Conservation (phyloP, 2,329 filamentous ascomycete genomes). For the Orbilia ellipsospora region DNA sequence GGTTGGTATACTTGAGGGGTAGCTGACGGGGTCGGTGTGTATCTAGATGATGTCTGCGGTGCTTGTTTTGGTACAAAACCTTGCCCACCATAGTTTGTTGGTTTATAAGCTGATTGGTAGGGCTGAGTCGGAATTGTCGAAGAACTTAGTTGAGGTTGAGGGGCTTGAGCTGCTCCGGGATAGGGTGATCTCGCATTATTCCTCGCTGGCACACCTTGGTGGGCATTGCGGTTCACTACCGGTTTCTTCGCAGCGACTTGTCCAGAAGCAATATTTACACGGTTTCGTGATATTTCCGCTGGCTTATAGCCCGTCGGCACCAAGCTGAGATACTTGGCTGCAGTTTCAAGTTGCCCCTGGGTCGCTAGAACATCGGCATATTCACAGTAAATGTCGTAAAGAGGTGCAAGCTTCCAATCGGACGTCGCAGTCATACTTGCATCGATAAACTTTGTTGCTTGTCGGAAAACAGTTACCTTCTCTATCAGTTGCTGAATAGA, state of each 20-base stretch:
- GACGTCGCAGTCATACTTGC: conserved; percentile 75
- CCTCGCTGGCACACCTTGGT: conserved; percentile 59
- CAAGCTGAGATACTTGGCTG: conserved; percentile 90
- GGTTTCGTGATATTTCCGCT: conserved; percentile 85
- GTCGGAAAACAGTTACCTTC: conserved; percentile 96
- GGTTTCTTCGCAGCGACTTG: conserved; percentile 64
- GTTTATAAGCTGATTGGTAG: background rate
- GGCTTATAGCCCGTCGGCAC: conserved; percentile 84
- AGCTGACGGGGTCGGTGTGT: conserved; percentile 58
- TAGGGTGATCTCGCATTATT: conserved; percentile 60
- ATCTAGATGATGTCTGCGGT: conserved; percentile 44
- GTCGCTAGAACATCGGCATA: conserved; percentile 95
- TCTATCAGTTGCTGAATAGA: conserved; percentile 94
- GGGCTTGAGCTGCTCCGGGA: conserved; percentile 28
- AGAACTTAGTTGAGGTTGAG: conserved; percentile 13
- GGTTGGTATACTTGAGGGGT: conserved; percentile 62
- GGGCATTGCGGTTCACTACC: conserved; percentile 54
- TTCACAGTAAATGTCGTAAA: conserved; percentile 96
- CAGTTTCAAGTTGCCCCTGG: conserved; percentile 85
- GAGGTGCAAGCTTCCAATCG: conserved; percentile 85
- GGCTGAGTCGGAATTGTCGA: conserved; percentile 12
- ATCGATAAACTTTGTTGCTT: conserved; percentile 92
- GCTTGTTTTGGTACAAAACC: too few species aligned
- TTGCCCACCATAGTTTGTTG: too few species aligned
- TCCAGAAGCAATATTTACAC: conserved; percentile 84